Percentiles rank a stretch among this genome's conserved stretches.
These are phyloP conservation scores for Fusarium bactridioides DNA, from an alignment of 2,329 filamentous ascomycete species.

Conservation along the genomic window DNA sequence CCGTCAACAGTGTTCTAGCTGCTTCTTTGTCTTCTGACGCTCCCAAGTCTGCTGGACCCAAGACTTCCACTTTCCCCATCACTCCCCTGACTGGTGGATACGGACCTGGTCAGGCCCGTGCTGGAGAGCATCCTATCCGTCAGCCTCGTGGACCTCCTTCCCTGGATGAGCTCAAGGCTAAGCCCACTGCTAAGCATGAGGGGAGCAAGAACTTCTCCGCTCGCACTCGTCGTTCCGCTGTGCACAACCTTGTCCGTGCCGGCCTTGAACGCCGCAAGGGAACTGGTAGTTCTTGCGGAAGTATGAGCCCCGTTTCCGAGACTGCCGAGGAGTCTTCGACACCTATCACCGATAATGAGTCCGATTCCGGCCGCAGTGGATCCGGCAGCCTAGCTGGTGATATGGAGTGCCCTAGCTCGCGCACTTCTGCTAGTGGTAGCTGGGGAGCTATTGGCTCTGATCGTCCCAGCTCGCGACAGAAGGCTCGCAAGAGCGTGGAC, in stretches of 20 bases:
- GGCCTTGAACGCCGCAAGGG: constrained; percentile 86
- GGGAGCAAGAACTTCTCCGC: constrained; percentile 98
- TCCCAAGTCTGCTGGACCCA: constrained; percentile 72
- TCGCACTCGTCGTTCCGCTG: constrained; percentile 88
- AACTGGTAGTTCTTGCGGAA: constrained; percentile 75
- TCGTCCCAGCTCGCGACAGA: constrained; percentile 76
- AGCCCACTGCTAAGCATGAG: constrained; percentile 91
- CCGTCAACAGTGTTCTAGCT: constrained; percentile 60
- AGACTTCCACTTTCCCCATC: constrained; percentile 79
- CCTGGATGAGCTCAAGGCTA: constrained; percentile 87
- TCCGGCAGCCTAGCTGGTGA: constrained; percentile 84
- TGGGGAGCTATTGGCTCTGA: constrained; percentile 88
- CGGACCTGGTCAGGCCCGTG: constrained; percentile 89
- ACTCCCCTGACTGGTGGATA: constrained; percentile 87
- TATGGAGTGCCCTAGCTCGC: constrained; percentile 73
- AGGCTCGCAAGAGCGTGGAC: constrained; percentile 68
- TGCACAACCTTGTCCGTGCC: constrained; percentile 90
- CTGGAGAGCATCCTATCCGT: constrained; percentile 91
- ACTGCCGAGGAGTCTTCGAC: constrained; percentile 72
- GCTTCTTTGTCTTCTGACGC: constrained; percentile 53
- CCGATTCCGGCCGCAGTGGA: constrained; percentile 74
- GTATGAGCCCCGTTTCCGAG: constrained; percentile 91
- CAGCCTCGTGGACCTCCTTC: constrained; percentile 93
- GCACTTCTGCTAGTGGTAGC: constrained; percentile 75
- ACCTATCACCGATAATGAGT: constrained; percentile 76